These are phyloP conservation scores for Podila verticillata DNA, from an alignment of 192 early-diverging fungal genomes.

Conservation along the genomic window DNA sequence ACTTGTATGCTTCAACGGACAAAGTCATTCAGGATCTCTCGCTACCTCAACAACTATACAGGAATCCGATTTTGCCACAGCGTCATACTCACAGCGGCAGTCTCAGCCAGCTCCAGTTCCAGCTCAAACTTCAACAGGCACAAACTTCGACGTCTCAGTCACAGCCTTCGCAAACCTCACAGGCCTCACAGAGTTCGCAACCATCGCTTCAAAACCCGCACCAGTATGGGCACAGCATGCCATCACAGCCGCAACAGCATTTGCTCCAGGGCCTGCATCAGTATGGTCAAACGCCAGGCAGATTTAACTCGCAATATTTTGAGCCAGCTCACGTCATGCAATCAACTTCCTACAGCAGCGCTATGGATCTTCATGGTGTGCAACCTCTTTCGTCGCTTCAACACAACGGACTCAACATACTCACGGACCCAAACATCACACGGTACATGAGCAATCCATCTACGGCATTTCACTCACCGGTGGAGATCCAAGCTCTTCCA, in stretches of 20 bases:
- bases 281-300: neutral
- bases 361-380: neutral
- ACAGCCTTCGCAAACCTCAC: neutral
- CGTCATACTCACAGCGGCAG: slow-evolving; percentile 16
- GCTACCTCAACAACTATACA: slow-evolving; percentile 38
- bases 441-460: neutral
- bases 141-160: slow-evolving; percentile 12
- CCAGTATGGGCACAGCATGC: neutral
- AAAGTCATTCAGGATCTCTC: slow-evolving; percentile 48
- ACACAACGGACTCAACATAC: neutral
- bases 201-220: neutral
- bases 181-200: neutral
- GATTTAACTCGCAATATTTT: neutral
- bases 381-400: neutral
- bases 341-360: slow-evolving; percentile 1
- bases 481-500: neutral
- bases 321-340: neutral
- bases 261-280: neutral
- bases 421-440: neutral
- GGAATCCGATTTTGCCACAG: slow-evolving; percentile 31
- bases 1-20: slow-evolving; percentile 43
- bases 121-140: slow-evolving; percentile 31
- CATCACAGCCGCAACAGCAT: neutral
- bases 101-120: slow-evolving; percentile 39
- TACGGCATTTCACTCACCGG: neutral